These are phyloP conservation scores for Botrytis fabae DNA, from an alignment of 2,329 filamentous ascomycete genomes.

Conservation along the genomic window DNA sequence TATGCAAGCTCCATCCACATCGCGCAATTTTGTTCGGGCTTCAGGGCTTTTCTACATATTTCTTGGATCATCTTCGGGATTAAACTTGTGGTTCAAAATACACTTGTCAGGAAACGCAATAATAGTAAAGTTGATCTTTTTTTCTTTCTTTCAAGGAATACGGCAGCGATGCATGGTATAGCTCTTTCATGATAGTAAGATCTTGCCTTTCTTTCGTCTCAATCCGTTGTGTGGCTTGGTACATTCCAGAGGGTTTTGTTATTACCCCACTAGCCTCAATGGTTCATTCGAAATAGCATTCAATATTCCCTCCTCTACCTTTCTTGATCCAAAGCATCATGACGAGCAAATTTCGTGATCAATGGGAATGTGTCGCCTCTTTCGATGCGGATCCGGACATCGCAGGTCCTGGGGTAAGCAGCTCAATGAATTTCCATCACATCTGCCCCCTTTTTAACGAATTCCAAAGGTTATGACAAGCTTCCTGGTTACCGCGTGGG, in stretches of 20 bases:
- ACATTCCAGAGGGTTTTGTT: background rate
- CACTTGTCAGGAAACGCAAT: background rate
- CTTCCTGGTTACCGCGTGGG: conserved; percentile 25
- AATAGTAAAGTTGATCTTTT: background rate
- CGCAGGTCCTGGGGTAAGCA: conserved; percentile 26
- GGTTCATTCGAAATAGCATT: background rate
- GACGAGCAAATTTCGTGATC: background rate
- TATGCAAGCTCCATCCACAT: background rate
- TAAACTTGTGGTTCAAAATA: background rate
- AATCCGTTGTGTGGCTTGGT: conserved; percentile 2
- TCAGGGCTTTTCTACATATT: background rate
- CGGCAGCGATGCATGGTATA: background rate
- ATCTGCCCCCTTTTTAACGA: background rate
- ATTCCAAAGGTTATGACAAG: conserved; percentile 23
- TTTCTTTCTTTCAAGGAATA: background rate
- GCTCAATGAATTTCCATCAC: background rate
- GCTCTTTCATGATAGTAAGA: background rate
- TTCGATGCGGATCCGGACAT: conserved; percentile 27
- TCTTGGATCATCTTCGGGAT: background rate
- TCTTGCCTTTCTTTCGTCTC: background rate
- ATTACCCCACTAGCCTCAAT: background rate
- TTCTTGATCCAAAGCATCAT: background rate
- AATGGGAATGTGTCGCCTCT: conserved; percentile 12
- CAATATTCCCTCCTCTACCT: background rate
- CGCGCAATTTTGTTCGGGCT: background rate